phyloP scores from a whole-genome alignment of 2,329 filamentous ascomycete species.

The Colletotrichum magnum region DNA sequence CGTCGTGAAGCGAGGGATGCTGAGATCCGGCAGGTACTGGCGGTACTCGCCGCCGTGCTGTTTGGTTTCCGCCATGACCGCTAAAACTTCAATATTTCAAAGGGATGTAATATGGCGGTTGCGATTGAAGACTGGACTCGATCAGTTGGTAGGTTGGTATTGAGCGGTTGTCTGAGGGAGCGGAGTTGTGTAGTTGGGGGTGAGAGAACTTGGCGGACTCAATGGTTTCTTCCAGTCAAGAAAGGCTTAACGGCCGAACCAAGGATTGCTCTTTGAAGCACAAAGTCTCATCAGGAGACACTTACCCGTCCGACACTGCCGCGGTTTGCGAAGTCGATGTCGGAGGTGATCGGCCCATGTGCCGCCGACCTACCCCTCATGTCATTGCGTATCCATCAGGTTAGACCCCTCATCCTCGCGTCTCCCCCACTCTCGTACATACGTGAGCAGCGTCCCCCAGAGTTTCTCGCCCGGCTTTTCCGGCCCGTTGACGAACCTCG shows the following conservation, averaged over 20 bases:
- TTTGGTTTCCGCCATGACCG: constrained; percentile 7
- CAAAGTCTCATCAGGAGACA: too few relatives aligned
- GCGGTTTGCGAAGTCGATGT: too few relatives aligned
- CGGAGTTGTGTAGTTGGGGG: neutral
- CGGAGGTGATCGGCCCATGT: constrained; percentile 27
- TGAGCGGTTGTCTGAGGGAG: neutral
- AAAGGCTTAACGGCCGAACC: neutral
- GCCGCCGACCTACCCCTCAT: constrained; percentile 34
- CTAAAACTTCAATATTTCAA: neutral
- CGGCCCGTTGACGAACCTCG: too few relatives aligned
- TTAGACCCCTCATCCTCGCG: too few relatives aligned
- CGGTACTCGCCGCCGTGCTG: constrained; percentile 61
- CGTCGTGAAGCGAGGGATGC: constrained; percentile 71
- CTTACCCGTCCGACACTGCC: too few relatives aligned
- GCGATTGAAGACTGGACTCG: neutral
- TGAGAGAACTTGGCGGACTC: neutral
- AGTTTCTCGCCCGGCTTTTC: too few relatives aligned
- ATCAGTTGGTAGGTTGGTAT: neutral
- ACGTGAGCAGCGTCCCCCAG: too few relatives aligned
- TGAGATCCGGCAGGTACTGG: constrained; percentile 74
- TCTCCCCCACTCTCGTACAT: too few relatives aligned
- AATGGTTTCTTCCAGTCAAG: neutral
- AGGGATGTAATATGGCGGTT: neutral
- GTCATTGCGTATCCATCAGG: too few relatives aligned
- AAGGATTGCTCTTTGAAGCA: neutral